Evolutionary conservation across 805 yeast species (phyloP).

Genomic region (Cyberlindnera nakhonratchasimensis): DNA sequence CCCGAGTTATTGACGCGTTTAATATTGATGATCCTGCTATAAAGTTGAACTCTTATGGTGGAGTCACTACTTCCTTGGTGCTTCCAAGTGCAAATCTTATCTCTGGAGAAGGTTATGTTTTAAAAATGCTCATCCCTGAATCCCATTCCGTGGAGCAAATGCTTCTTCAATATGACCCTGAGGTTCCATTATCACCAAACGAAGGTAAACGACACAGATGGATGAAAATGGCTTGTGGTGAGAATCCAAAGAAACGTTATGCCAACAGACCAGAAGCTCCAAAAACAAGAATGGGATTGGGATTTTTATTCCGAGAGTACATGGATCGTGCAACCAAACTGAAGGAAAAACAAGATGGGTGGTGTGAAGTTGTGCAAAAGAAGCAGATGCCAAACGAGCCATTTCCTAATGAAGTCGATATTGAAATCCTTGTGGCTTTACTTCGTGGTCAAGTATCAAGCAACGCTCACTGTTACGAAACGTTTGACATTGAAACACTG

Average conservation of each 20-base stretch:
- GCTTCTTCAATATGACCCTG: slow-evolving; percentile 7
- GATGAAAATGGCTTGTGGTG: slow-evolving; percentile 15
- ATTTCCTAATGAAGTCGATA: slow-evolving; percentile 9
- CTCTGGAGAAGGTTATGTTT: slow-evolving; percentile 8
- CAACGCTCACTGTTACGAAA: slow-evolving; percentile 12
- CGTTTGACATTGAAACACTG: slow-evolving; percentile 10
- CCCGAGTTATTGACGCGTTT: slow-evolving; percentile 12
- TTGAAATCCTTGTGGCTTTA: slow-evolving; percentile 10
- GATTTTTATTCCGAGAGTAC: slow-evolving; percentile 10
- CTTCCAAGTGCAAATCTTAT: slow-evolving; percentile 12
- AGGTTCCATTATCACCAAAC: slow-evolving; percentile 3
- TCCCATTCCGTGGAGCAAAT: slow-evolving; percentile 11
- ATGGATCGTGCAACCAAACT: slow-evolving; percentile 11
- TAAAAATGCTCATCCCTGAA: slow-evolving; percentile 10
- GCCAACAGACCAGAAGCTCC: slow-evolving; percentile 11
- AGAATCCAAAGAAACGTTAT: slow-evolving; percentile 10
- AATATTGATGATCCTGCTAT: slow-evolving; percentile 14
- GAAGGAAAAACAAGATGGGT: slow-evolving; percentile 9
- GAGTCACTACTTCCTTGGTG: slow-evolving; percentile 8
- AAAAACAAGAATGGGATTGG: slow-evolving; percentile 12
- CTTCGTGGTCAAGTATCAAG: slow-evolving; percentile 9
- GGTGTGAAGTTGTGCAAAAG: slow-evolving; percentile 7
- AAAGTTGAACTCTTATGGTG: slow-evolving; percentile 7
- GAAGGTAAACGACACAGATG: slow-evolving; percentile 8
- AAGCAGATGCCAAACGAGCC: slow-evolving; percentile 1